A percentile compares a stretch with the other conserved stretches of the same genome.
Conservation (phyloP, 805 yeast genomes). For the Yamadazyma phyllophila region DNA sequence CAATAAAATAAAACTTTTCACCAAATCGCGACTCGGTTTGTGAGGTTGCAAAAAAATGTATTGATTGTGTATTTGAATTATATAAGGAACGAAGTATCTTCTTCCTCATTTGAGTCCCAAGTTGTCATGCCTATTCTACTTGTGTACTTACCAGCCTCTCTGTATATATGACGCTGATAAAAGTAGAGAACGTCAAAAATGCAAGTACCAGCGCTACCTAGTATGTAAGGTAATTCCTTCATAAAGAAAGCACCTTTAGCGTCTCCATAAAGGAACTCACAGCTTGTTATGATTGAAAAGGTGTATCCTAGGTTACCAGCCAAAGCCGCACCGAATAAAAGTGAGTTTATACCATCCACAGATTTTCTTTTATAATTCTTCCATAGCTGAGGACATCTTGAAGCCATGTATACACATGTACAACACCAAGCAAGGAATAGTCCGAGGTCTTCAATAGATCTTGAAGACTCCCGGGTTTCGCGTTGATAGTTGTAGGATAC, state of each 20-base stretch:
- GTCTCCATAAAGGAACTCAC: constrained; percentile 42
- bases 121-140: constrained; percentile 19
- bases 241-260: constrained; percentile 48
- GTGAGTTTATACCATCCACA: constrained; percentile 81
- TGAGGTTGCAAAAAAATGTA: constrained; percentile 2
- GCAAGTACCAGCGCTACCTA: constrained; percentile 86
- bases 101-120: constrained; percentile 13
- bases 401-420: constrained; percentile 67
- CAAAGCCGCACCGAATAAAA: constrained; percentile 75
- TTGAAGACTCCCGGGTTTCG: not conserved
- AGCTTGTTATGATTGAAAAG: constrained; percentile 65
- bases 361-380: constrained; percentile 78
- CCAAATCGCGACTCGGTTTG: not conserved
- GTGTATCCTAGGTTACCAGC: constrained; percentile 78
- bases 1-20: constrained; percentile 2
- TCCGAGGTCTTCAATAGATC: constrained; percentile 13
- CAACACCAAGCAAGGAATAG: constrained; percentile 70
- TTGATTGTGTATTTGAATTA: not conserved
- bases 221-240: constrained; percentile 75
- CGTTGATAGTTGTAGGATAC: not conserved
- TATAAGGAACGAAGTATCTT: not conserved
- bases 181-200: constrained; percentile 70
- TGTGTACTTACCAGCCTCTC: constrained; percentile 20
- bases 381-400: constrained; percentile 80
- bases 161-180: constrained; percentile 51